Evolutionary conservation across 2,329 filamentous ascomycete species (phyloP), one percentile per base, ranked within the genome.

Genomic region (Ramularia collo-cygni): DNA sequence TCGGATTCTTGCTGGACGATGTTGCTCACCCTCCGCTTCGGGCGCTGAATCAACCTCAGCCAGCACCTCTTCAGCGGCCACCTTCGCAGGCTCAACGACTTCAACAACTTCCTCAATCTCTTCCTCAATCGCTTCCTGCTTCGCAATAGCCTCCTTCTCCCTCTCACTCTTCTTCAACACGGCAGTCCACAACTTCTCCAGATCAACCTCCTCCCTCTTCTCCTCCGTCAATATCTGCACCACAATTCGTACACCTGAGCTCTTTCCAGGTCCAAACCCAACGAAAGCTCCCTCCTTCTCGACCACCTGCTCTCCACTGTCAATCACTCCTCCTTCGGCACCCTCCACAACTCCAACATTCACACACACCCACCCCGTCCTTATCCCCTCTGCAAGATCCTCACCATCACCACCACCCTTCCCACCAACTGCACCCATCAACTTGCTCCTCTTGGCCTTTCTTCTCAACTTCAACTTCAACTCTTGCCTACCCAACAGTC

Each of bases 351-450:
- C 76, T 4, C 85, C 86, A 8, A 92, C 75, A 59, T 95, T 93
- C 45, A 96, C 85, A 63, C 92, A 98, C 14, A 98, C 83, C 92
- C 92, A 98, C 8, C 88, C 89, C 1, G 90, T 95, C 9, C 83
- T 81, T 37, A 95, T 85, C 2, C 89, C 90, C 57, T 95, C 86
- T 53, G 95, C 89, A 1, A 74, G 68, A 10, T 24, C 21, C 10
- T 73, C 72, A 9, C 77, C 76, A 8, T 72, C 71, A 8, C 77
- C 76, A 4, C 77, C 70, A 6, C 64, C 50, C 33, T 69, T 66
- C 33, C 75, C 72, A n/a, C 79, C 78, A 0, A 78, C 76, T 43
- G 76, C 83, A 10, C 85, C 87, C 51, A 94, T 68, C 45, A 95
- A 69, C 61, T 86, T 87, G 21, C 87, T 84, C 53, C 83, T 81